phyloP scores from a whole-genome alignment of 2,329 filamentous ascomycete species.

The Metarhizium anisopliae region DNA sequence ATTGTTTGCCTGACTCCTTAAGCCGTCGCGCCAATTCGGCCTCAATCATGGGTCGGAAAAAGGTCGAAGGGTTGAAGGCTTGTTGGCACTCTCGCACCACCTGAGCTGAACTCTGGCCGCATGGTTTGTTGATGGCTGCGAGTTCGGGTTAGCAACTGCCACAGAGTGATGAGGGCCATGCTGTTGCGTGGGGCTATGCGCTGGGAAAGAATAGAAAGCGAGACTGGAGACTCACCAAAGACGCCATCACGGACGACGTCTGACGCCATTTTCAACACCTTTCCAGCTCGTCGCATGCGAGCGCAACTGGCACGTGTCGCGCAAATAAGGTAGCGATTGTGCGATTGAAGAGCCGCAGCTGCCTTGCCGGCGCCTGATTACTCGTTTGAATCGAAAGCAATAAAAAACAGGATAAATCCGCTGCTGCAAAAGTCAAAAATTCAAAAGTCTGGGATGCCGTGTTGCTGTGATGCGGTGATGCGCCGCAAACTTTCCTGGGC shows the following conservation, averaged over 20 bases:
- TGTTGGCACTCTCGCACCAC: constrained; percentile 81
- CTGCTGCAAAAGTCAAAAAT: neutral
- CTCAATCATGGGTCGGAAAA: constrained; percentile 72
- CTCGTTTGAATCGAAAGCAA: neutral
- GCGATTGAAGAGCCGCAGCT: neutral
- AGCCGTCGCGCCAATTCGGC: constrained; percentile 47
- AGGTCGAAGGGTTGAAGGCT: constrained; percentile 69
- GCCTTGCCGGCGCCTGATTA: neutral
- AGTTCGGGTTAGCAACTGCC: neutral
- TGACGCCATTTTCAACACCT: constrained; percentile 41
- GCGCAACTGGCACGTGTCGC: constrained; percentile 3
- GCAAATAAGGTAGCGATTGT: neutral
- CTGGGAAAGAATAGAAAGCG: neutral
- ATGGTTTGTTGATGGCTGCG: constrained; percentile 85
- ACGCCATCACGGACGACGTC: constrained; percentile 46
- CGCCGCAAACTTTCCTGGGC: neutral
- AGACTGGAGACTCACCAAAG: constrained; percentile 36
- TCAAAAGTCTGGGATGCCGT: neutral
- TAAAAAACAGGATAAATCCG: neutral
- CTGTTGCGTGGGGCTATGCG: neutral
- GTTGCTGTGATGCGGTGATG: neutral
- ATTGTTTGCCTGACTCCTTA: constrained; percentile 49
- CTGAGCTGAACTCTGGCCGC: constrained; percentile 76
- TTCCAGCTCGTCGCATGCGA: constrained; percentile 22
- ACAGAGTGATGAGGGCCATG: constrained; percentile 3